Conservation (phyloP, 2,329 filamentous ascomycete species). For the Nigrograna mackinnonii region DNA sequence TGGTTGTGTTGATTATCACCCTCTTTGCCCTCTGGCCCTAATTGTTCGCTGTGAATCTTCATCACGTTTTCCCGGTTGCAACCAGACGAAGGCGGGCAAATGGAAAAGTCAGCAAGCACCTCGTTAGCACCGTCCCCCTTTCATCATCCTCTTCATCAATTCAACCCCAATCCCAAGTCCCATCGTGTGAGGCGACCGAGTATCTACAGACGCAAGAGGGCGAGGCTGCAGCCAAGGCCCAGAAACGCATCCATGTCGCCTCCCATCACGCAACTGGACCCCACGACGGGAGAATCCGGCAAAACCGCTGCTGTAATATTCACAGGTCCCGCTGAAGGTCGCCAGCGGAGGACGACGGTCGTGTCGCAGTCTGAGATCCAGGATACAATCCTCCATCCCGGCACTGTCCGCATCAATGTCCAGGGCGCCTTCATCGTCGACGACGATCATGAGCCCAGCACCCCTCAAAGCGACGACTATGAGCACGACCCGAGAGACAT, state of each 20-base stretch:
- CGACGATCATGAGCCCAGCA: slow-evolving; percentile 57
- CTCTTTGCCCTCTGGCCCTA: slow-evolving; percentile 27
- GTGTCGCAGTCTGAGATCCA: slow-evolving; percentile 46
- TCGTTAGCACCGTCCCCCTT: slow-evolving; percentile 20
- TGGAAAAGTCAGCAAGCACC: slow-evolving; percentile 32
- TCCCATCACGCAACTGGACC: slow-evolving; percentile 22
- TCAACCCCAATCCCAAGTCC: slow-evolving; percentile 17
- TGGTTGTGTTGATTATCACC: background rate
- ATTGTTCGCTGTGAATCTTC: slow-evolving; percentile 42
- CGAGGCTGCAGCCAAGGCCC: slow-evolving; percentile 41
- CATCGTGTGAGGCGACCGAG: slow-evolving; percentile 22
- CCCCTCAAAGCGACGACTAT: slow-evolving; percentile 55
- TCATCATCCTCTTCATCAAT: slow-evolving; percentile 19
- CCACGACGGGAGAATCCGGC: slow-evolving; percentile 36
- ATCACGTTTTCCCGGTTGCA: slow-evolving; percentile 35
- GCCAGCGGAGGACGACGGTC: slow-evolving; percentile 30
- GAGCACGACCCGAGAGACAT: slow-evolving; percentile 88
- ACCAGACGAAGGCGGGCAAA: slow-evolving; percentile 39
- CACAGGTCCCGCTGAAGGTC: slow-evolving; percentile 12
- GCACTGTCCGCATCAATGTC: slow-evolving; percentile 90
- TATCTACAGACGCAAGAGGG: slow-evolving; percentile 31
- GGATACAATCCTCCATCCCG: slow-evolving; percentile 61
- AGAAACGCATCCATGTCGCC: slow-evolving; percentile 34
- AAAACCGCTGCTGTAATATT: slow-evolving; percentile 2
- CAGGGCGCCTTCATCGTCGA: slow-evolving; percentile 96